phyloP scores from a whole-genome alignment of 2,329 filamentous ascomycete genomes.

The Graphiopsis chlorocephala region DNA sequence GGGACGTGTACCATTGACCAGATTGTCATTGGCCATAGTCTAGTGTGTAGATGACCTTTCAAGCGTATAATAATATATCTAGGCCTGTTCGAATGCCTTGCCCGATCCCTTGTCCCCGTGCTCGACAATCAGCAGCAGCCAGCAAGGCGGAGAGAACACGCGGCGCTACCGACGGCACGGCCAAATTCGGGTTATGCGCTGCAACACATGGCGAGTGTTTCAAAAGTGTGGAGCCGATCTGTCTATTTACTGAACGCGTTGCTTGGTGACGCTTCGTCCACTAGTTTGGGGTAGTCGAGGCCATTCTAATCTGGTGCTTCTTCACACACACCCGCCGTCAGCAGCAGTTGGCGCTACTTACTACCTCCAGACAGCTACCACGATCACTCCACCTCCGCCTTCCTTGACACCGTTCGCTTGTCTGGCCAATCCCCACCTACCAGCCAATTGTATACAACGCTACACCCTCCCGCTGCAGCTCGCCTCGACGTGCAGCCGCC shows the following conservation, averaged over 20 bases:
- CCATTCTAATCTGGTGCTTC: not conserved
- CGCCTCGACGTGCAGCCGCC: constrained; percentile 8
- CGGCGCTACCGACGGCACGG: not conserved
- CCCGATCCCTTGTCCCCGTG: not conserved
- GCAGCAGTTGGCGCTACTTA: not conserved
- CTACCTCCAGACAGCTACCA: too few relatives aligned
- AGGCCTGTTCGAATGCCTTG: not conserved
- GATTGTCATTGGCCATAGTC: constrained; percentile 11
- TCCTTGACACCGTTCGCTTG: not conserved
- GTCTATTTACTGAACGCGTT: constrained; percentile 15
- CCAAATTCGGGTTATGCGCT: not conserved
- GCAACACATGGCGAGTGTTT: constrained; percentile 4
- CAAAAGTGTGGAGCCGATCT: constrained; percentile 11
- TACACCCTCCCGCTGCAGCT: not conserved
- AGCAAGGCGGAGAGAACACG: constrained; percentile 5
- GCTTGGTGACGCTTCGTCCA: constrained; percentile 7
- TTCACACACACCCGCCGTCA: constrained; percentile 11
- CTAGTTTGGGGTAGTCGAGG: not conserved
- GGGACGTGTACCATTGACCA: not conserved
- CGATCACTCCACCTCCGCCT: not conserved
- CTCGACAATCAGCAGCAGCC: not conserved
- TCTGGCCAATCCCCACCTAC: not conserved
- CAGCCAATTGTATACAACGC: not conserved
- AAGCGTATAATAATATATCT: not conserved
- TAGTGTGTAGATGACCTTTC: not conserved